Conservation (phyloP, 2,329 filamentous ascomycete genomes). For the Exophiala phaeomuriformis region DNA sequence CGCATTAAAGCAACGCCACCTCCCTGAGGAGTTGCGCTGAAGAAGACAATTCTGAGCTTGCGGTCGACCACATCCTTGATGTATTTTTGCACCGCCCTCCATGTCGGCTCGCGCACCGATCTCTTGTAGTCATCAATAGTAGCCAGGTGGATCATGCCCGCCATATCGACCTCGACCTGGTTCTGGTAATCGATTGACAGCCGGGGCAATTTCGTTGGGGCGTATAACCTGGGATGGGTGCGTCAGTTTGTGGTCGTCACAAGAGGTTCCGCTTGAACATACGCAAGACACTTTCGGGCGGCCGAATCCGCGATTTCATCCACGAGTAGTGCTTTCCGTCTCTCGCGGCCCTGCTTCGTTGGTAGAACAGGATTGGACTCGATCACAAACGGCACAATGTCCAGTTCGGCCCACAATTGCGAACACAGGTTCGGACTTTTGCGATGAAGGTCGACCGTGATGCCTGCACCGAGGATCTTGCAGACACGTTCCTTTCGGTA, state of each 20-base stretch:
- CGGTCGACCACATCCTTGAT: constrained; percentile 55
- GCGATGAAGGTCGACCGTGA: constrained; percentile 53
- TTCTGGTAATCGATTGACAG: constrained; percentile 60
- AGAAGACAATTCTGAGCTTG: constrained; percentile 66
- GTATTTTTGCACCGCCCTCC: constrained; percentile 58
- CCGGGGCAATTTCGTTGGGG: constrained; percentile 62
- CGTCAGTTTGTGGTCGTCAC: background rate
- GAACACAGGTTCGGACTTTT: constrained; percentile 60
- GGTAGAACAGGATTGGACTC: constrained; percentile 30
- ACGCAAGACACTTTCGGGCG: constrained; percentile 70
- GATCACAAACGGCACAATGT: constrained; percentile 66
- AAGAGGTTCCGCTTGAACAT: constrained; percentile 30
- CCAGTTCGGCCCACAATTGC: constrained; percentile 66
- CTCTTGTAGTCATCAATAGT: constrained; percentile 51
- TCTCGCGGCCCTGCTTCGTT: constrained; percentile 32
- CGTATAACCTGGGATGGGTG: constrained; percentile 52
- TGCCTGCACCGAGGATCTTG: constrained; percentile 69
- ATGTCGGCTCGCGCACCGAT: constrained; percentile 56
- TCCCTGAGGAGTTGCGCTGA: constrained; percentile 74
- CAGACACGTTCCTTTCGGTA: constrained; percentile 31
- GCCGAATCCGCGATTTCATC: constrained; percentile 79
- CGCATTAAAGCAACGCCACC: constrained; percentile 77
- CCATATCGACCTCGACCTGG: constrained; percentile 62
- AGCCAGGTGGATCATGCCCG: constrained; percentile 56
- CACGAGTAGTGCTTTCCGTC: constrained; percentile 34